Conservation (phyloP, 2,329 filamentous ascomycete genomes). For the Penicillium sp. region DNA sequence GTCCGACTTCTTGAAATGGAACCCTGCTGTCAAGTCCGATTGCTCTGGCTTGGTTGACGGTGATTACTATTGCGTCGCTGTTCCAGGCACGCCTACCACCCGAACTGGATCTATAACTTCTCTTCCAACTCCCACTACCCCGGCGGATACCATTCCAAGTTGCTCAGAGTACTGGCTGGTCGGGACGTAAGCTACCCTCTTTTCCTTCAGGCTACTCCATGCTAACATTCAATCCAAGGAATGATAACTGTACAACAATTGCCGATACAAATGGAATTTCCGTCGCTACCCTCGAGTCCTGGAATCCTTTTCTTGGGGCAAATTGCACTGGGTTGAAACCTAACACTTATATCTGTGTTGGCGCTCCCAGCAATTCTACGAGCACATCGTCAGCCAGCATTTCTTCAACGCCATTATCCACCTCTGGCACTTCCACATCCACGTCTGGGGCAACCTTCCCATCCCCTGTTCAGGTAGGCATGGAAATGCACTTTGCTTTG, state of each 20-base stretch:
- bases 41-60: background rate
- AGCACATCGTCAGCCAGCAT: too few relatives aligned
- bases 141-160: background rate
- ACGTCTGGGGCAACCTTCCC: too few relatives aligned
- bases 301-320: too few relatives aligned
- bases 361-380: too few relatives aligned
- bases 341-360: too few relatives aligned
- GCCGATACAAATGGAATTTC: background rate
- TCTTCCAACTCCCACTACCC: background rate
- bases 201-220: background rate
- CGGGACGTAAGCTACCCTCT: background rate
- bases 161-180: background rate
- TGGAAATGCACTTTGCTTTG: too few relatives aligned
- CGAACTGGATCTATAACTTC: background rate
- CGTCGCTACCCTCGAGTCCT: too few relatives aligned
- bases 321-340: too few relatives aligned
- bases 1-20: constrained; percentile 1
- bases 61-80: constrained; percentile 1
- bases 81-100: background rate
- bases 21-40: constrained; percentile 2
- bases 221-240: background rate
- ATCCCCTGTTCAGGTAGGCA: too few relatives aligned
- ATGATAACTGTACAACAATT: background rate
- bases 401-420: too few relatives aligned
- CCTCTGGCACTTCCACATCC: too few relatives aligned